phyloP scores from a whole-genome alignment of 257 asterid species.

The Solanum verrucosum region DNA sequence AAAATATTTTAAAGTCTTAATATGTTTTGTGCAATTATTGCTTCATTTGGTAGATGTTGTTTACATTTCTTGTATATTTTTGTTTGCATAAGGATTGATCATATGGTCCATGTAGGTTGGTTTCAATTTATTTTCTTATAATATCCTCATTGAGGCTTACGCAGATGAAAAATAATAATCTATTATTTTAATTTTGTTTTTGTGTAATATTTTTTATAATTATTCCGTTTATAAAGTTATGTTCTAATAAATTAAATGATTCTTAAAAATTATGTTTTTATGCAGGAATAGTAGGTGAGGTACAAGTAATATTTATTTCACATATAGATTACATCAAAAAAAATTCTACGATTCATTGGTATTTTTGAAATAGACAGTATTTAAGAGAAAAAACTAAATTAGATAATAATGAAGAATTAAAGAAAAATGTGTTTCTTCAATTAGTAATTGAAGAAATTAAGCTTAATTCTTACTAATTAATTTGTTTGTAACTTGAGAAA shows the following conservation, averaged over 20 bases:
- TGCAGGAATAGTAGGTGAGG: slow-evolving; percentile 14
- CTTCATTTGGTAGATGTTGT: no score
- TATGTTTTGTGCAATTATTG: no score
- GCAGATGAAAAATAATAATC: neutral
- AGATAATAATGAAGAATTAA: neutral
- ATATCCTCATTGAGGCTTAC: neutral
- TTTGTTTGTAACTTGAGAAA: neutral
- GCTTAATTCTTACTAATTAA: no score
- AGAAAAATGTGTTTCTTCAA: neutral
- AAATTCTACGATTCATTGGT: slow-evolving; percentile 1
- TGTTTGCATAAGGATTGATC: no score
- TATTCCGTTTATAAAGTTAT: neutral
- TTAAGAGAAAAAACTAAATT: neutral
- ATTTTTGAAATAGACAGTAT: slow-evolving; percentile 7
- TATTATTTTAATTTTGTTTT: neutral
- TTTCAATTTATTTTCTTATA: neutral
- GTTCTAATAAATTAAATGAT: neutral
- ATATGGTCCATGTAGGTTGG: slow-evolving; percentile 2
- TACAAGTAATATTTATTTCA: neutral
- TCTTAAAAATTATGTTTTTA: neutral
- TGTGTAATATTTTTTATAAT: neutral
- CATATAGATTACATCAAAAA: neutral
- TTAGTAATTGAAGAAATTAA: neutral
- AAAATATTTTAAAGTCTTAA: no score
- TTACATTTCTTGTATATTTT: no score